These are phyloP conservation scores for Pleurotus giganteus DNA, from an alignment of 768 basidiomycete species.

Conservation along the genomic window DNA sequence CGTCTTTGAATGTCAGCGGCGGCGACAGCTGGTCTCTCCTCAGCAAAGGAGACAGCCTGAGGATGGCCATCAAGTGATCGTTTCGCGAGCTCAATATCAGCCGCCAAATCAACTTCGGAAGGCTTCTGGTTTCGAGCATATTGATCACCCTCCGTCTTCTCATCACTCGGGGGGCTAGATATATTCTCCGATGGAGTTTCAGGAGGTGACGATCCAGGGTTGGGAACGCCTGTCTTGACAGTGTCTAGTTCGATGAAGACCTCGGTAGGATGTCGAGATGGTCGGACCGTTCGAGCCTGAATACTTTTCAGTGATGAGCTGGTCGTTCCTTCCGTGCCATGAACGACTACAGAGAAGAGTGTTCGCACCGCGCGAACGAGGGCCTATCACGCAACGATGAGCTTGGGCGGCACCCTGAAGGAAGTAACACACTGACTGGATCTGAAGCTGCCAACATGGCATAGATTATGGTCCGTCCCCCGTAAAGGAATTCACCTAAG, in stretches of 20 bases:
- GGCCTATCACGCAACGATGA: neutral
- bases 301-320: neutral
- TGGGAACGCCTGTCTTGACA: neutral
- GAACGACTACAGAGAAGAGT: neutral
- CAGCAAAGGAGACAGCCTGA: neutral
- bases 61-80: too few species aligned
- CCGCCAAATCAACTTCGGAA: too few species aligned
- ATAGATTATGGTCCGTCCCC: slow-evolving; percentile 10
- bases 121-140: too few species aligned
- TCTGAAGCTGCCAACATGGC: slow-evolving; percentile 12
- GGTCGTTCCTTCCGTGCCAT: neutral
- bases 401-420: neutral
- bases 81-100: too few species aligned
- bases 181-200: neutral
- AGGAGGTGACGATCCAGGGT: neutral
- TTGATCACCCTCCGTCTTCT: neutral
- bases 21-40: neutral
- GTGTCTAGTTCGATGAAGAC: neutral
- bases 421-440: slow-evolving; percentile 12
- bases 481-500: neutral
- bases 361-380: neutral
- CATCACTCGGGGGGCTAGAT: neutral
- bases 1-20: neutral
- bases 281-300: neutral
- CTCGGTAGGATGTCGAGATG: neutral